Conservation (phyloP, 73 alveolate species). For the Symbiodinium natans region DNA sequence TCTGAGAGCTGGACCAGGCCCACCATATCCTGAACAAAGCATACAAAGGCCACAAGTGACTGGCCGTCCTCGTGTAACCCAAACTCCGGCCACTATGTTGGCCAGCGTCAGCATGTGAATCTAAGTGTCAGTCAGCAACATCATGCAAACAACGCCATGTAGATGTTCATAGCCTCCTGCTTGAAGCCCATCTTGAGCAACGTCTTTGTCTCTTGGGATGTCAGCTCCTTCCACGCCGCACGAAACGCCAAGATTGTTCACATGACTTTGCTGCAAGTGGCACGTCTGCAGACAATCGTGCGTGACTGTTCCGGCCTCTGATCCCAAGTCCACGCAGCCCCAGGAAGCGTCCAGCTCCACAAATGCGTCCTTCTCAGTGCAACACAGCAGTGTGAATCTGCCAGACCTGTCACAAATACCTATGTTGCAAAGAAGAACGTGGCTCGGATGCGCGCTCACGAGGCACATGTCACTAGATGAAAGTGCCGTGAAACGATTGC, state of each 20-base stretch:
- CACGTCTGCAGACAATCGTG: neutral
- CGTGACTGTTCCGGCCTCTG: neutral
- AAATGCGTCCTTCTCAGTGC: neutral
- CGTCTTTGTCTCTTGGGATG: slow-evolving; percentile 7
- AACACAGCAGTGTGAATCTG: neutral
- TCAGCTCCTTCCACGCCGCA: slow-evolving; percentile 34
- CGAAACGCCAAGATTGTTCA: too few species aligned
- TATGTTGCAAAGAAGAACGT: too few species aligned
- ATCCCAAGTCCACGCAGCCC: slow-evolving; percentile 52
- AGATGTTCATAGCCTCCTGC: slow-evolving; percentile 26
- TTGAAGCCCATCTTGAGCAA: slow-evolving; percentile 34
- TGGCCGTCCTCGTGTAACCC: too few species aligned
- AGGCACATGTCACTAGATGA: neutral
- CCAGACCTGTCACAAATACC: neutral
- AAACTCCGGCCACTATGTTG: too few species aligned
- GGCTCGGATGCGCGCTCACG: too few species aligned
- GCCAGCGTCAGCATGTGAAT: too few species aligned
- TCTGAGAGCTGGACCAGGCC: neutral
- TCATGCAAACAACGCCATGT: neutral
- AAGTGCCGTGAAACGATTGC: neutral
- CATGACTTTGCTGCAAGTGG: too few species aligned
- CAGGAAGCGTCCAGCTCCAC: slow-evolving; percentile 24
- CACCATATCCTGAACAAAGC: neutral
- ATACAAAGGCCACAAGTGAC: too few species aligned
- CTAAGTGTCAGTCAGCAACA: neutral